These are phyloP conservation scores for Linnemannia schmuckeri DNA, from an alignment of 192 early-diverging fungal genomes.

Conservation along the genomic window DNA sequence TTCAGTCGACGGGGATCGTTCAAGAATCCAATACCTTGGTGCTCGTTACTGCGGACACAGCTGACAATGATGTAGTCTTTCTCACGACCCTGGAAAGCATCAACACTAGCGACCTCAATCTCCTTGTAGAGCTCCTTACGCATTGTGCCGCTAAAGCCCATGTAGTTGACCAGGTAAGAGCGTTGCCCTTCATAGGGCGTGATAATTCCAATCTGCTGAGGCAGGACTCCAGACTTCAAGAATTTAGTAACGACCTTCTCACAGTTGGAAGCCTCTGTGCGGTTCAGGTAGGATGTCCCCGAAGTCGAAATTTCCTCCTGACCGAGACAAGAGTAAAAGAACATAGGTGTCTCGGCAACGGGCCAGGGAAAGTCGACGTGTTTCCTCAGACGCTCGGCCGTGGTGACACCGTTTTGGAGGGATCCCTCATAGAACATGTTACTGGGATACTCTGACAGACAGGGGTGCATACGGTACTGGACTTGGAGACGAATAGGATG, in stretches of 20 bases:
- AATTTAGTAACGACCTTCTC: conserved; percentile 98
- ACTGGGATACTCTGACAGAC: conserved; percentile 97
- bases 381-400: conserved; percentile 88
- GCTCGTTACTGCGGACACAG: conserved; percentile 97
- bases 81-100: conserved; percentile 99
- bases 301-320: conserved; percentile 97
- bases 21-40: conserved; percentile 95
- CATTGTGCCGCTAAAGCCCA: conserved; percentile 93
- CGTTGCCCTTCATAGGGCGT: conserved; percentile 99
- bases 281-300: conserved; percentile 98
- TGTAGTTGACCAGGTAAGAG: conserved; percentile 94
- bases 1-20: conserved; percentile 93
- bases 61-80: conserved; percentile 99
- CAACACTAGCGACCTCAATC: conserved; percentile 98
- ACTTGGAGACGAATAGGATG: conserved; percentile 96
- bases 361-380: conserved; percentile 98
- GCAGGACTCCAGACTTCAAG: conserved; percentile 86
- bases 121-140: conserved; percentile 97
- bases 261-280: conserved; percentile 95
- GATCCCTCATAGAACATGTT: conserved; percentile 99
- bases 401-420: conserved; percentile 96
- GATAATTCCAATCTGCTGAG: conserved; percentile 96
- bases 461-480: conserved; percentile 99
- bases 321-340: conserved; percentile 93
- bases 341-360: conserved; percentile 92